Conservation (phyloP, 208 protist genomes). For the Naegleria gruberi region DNA sequence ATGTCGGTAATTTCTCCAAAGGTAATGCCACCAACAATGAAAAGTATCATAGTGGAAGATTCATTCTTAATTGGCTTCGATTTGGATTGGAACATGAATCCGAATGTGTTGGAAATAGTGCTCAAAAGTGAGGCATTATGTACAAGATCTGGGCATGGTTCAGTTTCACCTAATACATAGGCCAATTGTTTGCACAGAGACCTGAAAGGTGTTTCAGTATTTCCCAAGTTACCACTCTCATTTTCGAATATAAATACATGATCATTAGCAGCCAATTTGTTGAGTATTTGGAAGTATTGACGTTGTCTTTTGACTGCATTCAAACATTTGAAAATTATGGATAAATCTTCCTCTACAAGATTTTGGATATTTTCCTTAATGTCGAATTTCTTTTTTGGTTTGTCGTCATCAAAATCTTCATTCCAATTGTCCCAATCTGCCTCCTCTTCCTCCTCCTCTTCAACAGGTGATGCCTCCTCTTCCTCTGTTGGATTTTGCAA, state of each 20-base stretch:
- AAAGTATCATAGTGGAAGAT: background rate
- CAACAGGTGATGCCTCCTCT: background rate
- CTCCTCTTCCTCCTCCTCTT: background rate
- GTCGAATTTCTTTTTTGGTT: background rate
- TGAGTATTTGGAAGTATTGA: background rate
- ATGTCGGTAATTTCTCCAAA: background rate
- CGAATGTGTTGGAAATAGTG: background rate
- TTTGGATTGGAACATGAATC: background rate
- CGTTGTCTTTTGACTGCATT: background rate
- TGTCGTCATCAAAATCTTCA: background rate
- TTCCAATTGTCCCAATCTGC: background rate
- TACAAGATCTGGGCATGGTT: background rate
- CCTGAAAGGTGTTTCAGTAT: background rate
- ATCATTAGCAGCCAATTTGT: background rate
- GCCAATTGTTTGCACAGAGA: background rate
- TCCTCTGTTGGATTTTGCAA: background rate
- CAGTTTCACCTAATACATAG: background rate
- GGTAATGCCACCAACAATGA: background rate
- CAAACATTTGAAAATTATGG: background rate
- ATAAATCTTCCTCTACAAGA: no score
- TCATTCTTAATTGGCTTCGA: background rate
- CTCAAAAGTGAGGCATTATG: background rate
- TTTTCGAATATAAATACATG: background rate
- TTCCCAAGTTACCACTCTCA: background rate
- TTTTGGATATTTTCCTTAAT: no score